Conservation (phyloP, 179 eudicot species). For the Patellifolia procumbens region DNA sequence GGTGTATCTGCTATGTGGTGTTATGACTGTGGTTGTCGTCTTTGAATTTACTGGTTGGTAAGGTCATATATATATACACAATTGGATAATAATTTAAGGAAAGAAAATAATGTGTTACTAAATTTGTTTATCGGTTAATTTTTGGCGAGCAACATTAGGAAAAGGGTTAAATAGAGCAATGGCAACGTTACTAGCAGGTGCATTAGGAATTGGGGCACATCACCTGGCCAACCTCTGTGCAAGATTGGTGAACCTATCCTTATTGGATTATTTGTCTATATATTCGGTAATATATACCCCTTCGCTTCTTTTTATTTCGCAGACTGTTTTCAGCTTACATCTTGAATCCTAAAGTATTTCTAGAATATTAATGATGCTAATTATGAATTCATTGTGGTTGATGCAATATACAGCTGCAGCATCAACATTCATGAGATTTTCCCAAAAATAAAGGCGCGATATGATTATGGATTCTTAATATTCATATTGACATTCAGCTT, state of each 20-base stretch:
- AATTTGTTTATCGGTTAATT: too few relatives aligned
- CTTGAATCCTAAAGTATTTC: not conserved
- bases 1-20: conserved; percentile 60
- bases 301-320: too few relatives aligned
- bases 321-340: not conserved
- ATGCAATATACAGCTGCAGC: conserved; percentile 46
- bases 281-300: conserved; percentile 41
- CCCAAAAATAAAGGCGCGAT: conserved; percentile 57
- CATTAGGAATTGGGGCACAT: conserved; percentile 56
- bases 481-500: conserved; percentile 63
- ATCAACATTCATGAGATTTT: conserved; percentile 54
- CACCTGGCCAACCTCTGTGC: conserved; percentile 43
- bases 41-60: conserved; percentile 62
- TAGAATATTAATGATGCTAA: not conserved
- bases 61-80: conserved; percentile 1
- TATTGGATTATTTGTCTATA: conserved; percentile 43
- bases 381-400: not conserved
- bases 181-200: conserved; percentile 60
- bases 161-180: conserved; percentile 53
- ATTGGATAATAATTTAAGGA: not conserved
- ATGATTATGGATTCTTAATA: conserved; percentile 61
- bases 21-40: conserved; percentile 66
- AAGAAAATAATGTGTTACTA: not conserved
- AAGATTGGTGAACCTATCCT: conserved; percentile 45
- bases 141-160: conserved; percentile 52